A percentile compares a stretch with the other conserved stretches of the same genome.
Evolutionary conservation across 371 early-diverging fungal genomes (phyloP).

Genomic region (Entomophthora muscae): DNA sequence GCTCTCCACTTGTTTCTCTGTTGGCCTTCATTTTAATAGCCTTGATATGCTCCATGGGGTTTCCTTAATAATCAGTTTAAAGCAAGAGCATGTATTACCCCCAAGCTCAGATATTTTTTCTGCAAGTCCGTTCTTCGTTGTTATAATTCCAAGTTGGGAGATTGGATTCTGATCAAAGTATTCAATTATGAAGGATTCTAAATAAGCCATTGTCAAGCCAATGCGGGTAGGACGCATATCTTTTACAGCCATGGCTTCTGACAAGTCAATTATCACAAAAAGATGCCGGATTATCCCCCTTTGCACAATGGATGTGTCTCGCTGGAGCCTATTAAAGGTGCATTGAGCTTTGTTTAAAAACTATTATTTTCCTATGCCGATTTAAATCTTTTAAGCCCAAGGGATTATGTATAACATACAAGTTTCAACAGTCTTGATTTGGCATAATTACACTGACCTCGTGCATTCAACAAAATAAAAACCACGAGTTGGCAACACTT

Average conservation of each 20-base stretch:
- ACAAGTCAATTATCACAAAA: conserved; percentile 66
- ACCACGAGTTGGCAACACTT: no score
- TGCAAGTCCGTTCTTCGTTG: conserved; percentile 71
- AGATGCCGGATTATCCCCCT: conserved; percentile 86
- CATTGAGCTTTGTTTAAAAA: no score
- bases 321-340: conserved; percentile 30
- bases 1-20: conserved; percentile 67
- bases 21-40: conserved; percentile 43
- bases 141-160: conserved; percentile 74
- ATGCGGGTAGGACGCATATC: conserved; percentile 68
- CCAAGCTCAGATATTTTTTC: conserved; percentile 70
- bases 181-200: conserved; percentile 60
- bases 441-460: no score
- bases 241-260: conserved; percentile 64
- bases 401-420: no score
- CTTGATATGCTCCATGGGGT: conserved; percentile 53
- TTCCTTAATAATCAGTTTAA: conserved; percentile 18
- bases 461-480: no score
- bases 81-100: conserved; percentile 24
- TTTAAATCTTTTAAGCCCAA: no score
- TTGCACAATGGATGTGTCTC: conserved; percentile 66
- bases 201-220: conserved; percentile 42
- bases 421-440: no score
- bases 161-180: conserved; percentile 93
- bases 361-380: no score